These are phyloP conservation scores for Pyricularia pennisetigena DNA, from an alignment of 2,329 filamentous ascomycete genomes.

Conservation along the genomic window DNA sequence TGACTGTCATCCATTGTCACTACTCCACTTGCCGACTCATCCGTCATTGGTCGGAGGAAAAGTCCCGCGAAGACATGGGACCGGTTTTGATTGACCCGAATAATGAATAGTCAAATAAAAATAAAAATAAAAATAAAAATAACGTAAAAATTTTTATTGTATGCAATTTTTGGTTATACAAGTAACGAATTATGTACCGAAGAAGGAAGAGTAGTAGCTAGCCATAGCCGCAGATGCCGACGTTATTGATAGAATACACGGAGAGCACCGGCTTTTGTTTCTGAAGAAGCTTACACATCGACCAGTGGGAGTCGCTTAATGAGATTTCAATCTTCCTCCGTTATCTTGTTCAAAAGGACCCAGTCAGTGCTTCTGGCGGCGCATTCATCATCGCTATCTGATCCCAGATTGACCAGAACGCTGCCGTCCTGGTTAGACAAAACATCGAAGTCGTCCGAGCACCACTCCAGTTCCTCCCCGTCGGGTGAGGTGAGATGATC, in stretches of 20 bases:
- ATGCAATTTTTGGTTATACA: too few species aligned
- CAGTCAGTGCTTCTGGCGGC: background rate
- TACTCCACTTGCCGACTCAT: background rate
- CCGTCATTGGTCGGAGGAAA: background rate
- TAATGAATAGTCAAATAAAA: too few species aligned
- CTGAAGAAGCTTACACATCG: background rate
- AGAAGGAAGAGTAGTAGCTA: too few species aligned
- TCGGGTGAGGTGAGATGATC: slow-evolving; percentile 21
- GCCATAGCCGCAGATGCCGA: too few species aligned
- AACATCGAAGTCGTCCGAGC: background rate
- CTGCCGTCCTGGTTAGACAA: background rate
- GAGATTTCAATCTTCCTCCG: background rate
- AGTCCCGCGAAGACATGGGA: too few species aligned
- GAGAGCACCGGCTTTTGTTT: background rate
- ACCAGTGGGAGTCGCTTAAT: background rate
- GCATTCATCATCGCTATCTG: background rate
- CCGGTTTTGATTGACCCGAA: too few species aligned
- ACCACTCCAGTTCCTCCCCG: slow-evolving; percentile 8
- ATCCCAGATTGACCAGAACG: background rate
- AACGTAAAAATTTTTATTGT: too few species aligned
- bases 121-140: too few species aligned
- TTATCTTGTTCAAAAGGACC: slow-evolving; percentile 5
- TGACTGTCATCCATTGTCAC: background rate
- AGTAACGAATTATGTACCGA: too few species aligned
- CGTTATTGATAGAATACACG: too few species aligned